Evolutionary conservation across 495 filamentous ascomycete species (phyloP).

Genomic region (Talaromyces proteolyticus): DNA sequence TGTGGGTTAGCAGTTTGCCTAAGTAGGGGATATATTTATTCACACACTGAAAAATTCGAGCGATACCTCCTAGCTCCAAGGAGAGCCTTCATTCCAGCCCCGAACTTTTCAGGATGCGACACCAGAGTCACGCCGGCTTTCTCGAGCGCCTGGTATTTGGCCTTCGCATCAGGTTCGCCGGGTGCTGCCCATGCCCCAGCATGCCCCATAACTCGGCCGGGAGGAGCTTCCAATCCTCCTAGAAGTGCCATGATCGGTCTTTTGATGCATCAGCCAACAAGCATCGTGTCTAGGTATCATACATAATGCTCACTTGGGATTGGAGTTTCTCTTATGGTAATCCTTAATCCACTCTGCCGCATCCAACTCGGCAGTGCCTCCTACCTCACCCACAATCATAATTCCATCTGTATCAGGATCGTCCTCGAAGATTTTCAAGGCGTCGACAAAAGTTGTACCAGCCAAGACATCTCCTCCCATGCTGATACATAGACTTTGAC

Average conservation of each 20-base stretch:
- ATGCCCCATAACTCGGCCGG: constrained; percentile 80
- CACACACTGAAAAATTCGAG: constrained; percentile 22
- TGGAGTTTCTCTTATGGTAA: constrained; percentile 50
- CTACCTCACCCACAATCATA: constrained; percentile 79
- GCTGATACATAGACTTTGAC: constrained; percentile 81
- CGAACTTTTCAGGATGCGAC: constrained; percentile 77
- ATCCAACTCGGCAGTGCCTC: constrained; percentile 74
- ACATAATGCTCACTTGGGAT: constrained; percentile 70
- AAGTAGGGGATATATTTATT: neutral
- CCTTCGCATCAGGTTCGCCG: constrained; percentile 58
- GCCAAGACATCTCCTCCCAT: constrained; percentile 84
- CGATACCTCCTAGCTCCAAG: constrained; percentile 26
- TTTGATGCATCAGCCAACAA: no score
- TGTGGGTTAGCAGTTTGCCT: constrained; percentile 8
- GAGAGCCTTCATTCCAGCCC: constrained; percentile 59
- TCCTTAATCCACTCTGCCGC: constrained; percentile 75
- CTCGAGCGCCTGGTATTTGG: constrained; percentile 65
- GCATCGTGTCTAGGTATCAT: no score
- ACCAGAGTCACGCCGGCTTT: constrained; percentile 69
- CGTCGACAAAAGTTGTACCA: constrained; percentile 78
- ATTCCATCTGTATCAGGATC: constrained; percentile 78
- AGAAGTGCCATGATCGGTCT: constrained; percentile 79
- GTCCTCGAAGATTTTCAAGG: constrained; percentile 62
- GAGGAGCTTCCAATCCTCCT: constrained; percentile 60
- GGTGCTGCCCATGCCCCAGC: constrained; percentile 71